phyloP scores from a whole-genome alignment of 768 basidiomycete genomes.

The Dentipellis fragilis region DNA sequence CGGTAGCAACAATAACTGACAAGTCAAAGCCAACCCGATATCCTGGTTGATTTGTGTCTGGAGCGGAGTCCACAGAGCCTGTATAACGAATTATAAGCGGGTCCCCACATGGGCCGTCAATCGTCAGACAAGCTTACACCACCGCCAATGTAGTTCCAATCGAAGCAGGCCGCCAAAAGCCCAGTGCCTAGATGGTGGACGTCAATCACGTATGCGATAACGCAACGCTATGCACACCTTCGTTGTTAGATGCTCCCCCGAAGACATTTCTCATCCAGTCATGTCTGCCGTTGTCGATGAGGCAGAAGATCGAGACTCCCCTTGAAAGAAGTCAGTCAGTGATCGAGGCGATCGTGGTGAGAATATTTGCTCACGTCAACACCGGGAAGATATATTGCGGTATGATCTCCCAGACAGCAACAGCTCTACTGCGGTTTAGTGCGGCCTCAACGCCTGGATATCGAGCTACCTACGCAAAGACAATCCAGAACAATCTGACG shows the following conservation, averaged over 20 bases:
- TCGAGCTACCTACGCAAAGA: slow-evolving; percentile 23
- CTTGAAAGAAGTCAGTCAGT: background rate
- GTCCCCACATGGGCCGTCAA: too few relatives aligned
- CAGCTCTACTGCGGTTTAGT: slow-evolving; percentile 5
- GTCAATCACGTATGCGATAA: background rate
- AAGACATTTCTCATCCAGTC: slow-evolving; percentile 27
- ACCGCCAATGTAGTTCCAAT: slow-evolving; percentile 19
- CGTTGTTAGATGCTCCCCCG: slow-evolving; percentile 28
- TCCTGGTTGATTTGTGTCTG: slow-evolving; percentile 16
- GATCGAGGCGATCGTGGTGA: background rate
- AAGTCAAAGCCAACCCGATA: slow-evolving; percentile 16
- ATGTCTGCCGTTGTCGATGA: slow-evolving; percentile 18
- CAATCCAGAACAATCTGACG: slow-evolving; percentile 30
- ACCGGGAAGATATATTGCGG: slow-evolving; percentile 28
- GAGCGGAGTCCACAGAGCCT: slow-evolving; percentile 4
- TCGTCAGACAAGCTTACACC: background rate
- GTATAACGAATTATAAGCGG: background rate
- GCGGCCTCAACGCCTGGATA: slow-evolving; percentile 5
- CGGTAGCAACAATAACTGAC: background rate
- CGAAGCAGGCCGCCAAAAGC: slow-evolving; percentile 20
- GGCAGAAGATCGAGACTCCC: slow-evolving; percentile 24
- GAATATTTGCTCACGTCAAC: slow-evolving; percentile 9
- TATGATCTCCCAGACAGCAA: slow-evolving; percentile 24
- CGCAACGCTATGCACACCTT: slow-evolving; percentile 19
- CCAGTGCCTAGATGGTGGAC: slow-evolving; percentile 8